A percentile compares a stretch with the other conserved stretches of the same genome.
Conservation (phyloP, 2,329 filamentous ascomycete species). For the Periconia sp. region DNA sequence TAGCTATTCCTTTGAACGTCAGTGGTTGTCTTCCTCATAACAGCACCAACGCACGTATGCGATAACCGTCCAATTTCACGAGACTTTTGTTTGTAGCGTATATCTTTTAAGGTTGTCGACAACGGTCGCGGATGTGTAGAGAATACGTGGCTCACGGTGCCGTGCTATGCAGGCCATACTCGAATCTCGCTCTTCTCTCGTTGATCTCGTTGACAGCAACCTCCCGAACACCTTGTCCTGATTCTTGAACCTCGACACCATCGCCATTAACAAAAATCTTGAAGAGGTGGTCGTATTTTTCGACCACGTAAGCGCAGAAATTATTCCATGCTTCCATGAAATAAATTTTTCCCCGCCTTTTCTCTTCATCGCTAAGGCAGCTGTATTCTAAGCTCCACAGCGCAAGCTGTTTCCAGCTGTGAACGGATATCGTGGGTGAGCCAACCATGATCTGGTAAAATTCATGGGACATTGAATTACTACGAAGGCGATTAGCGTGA, state of each 20-base stretch:
- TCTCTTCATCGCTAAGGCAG: conserved; percentile 44
- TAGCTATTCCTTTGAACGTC: too few species aligned
- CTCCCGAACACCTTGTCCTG: neutral
- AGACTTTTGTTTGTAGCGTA: neutral
- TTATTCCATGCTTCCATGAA: conserved; percentile 61
- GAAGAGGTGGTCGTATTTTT: conserved; percentile 32
- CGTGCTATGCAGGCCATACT: neutral
- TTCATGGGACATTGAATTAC: conserved; percentile 72
- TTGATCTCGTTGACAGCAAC: neutral
- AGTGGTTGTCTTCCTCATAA: too few species aligned
- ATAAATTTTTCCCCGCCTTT: conserved; percentile 39
- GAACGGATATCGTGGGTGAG: conserved; percentile 65
- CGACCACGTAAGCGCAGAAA: conserved; percentile 59
- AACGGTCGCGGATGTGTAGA: neutral
- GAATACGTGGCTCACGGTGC: neutral
- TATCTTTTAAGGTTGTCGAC: neutral
- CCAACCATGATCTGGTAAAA: conserved; percentile 78
- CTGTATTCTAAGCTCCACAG: conserved; percentile 51
- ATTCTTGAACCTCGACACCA: neutral
- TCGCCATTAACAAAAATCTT: neutral
- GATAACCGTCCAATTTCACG: neutral
- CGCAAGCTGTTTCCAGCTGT: conserved; percentile 68
- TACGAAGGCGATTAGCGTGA: conserved; percentile 30
- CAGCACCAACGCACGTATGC: neutral
- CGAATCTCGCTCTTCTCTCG: neutral